Evolutionary conservation across 176 grass and related monocot genomes (phyloP), one percentile per base, ranked within the genome.

Genomic region (Canna indica): DNA sequence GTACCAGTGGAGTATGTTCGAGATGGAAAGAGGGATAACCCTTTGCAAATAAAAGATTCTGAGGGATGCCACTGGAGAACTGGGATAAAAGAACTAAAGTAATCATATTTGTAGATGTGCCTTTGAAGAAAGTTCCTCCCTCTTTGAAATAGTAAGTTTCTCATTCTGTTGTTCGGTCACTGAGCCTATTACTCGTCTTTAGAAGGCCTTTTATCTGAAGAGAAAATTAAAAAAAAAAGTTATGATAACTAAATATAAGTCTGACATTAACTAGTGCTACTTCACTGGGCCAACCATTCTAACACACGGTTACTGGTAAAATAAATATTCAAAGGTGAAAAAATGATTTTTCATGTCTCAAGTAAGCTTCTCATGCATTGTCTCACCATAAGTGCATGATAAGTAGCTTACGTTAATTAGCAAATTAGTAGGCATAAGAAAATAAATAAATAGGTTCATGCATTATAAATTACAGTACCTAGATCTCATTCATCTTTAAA

Each of bases 81-180:
- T 13, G 63, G 33, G 34, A 66, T 13, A 10, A 2, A 38, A 24
- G 34, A 66, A 25, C 24, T 9, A 24, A 66, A n/a, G 39, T 24
- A 26, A n/a, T 38, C 8, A 38, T 41, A n/a, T 66, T 34, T 25
- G 0, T 39, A 17, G 63, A 18, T 39, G 29, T 41, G 35, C 18
- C 35, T 36, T 66, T 25, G 63, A n/a, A 24, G 9, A 66, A 66
- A 32, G 63, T 41, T 66, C 35, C 63, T 25, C 39, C 63, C 63
- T 34, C 16, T n/a, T 15, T 25, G 63, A 3, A 66, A 41, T 39
- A 20, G 18, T 25, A 26, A 39, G 29, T 66, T 66, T 66, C 63
- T 66, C 63, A 66, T 66, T 39, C 22, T 24, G 20, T 5, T 66
- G 0, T 9, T 18, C 34, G 5, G 38, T 39, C 6, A 22, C 18